phyloP scores from a whole-genome alignment of 163 green algal species.

The Trebouxia gelatinosa region DNA sequence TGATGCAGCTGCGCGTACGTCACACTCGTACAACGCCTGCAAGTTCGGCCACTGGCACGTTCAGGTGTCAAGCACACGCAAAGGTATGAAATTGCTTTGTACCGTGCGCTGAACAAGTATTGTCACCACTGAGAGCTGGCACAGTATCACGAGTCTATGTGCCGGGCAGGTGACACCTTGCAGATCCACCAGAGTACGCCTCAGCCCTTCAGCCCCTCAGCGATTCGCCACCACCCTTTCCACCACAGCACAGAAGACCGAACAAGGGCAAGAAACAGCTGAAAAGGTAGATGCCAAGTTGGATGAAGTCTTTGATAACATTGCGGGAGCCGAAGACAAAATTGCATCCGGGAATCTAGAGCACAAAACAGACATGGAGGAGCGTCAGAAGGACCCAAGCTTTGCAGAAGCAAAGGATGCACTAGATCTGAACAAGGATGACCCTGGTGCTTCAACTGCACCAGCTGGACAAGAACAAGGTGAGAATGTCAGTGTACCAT shows the following conservation, averaged over 20 bases:
- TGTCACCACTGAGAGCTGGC: constrained; percentile 3
- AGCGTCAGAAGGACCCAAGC: constrained; percentile 14
- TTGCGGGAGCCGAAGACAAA: constrained; percentile 1
- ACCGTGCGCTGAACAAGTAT: constrained; percentile 1
- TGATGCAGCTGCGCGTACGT: constrained; percentile 7
- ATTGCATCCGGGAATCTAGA: constrained; percentile 11
- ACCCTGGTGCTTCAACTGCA: background rate
- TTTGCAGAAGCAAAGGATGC: constrained; percentile 18
- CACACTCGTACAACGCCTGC: background rate
- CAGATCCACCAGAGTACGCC: too few relatives aligned
- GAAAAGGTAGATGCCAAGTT: constrained; percentile 14
- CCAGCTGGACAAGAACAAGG: constrained; percentile 12
- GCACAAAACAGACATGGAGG: constrained; percentile 15
- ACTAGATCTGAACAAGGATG: constrained; percentile 9
- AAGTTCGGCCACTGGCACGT: constrained; percentile 8
- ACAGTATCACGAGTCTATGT: constrained; percentile 8
- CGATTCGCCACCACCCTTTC: background rate
- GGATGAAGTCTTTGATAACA: constrained; percentile 16
- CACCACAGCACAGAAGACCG: constrained; percentile 3
- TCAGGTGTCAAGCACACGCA: too few relatives aligned
- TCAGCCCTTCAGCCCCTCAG: too few relatives aligned
- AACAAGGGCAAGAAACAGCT: constrained; percentile 17
- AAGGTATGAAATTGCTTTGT: constrained; percentile 7
- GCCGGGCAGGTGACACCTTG: too few relatives aligned
- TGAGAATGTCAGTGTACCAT: too few relatives aligned